Percentiles rank a stretch among this genome's conserved stretches.
Evolutionary conservation across 768 basidiomycete species (phyloP).

Genomic region (Pulveroboletus frians): DNA sequence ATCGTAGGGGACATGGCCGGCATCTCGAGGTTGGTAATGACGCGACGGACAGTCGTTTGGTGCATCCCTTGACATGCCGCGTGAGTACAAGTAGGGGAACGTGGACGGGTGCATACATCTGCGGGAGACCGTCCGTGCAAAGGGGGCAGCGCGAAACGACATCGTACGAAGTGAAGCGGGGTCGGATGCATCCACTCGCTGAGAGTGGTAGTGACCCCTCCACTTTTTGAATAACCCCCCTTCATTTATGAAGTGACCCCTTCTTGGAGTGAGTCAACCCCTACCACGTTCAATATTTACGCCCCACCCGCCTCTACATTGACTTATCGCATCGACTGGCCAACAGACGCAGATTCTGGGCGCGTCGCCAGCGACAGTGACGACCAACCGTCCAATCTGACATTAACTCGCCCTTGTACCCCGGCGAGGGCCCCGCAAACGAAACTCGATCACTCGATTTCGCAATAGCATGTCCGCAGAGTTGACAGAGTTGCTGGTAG

Average conservation of each 20-base stretch:
- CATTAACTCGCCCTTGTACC: not conserved
- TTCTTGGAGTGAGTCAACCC: conserved; percentile 3
- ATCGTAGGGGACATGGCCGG: conserved; percentile 98
- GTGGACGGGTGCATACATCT: conserved; percentile 21
- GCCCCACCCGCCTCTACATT: not conserved
- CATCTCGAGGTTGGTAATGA: conserved; percentile 78
- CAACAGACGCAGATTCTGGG: not conserved
- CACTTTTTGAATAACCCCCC: conserved; percentile 8
- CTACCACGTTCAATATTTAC: too few species aligned
- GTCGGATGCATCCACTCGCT: not conserved
- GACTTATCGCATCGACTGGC: not conserved
- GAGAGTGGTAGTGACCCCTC: conserved; percentile 4
- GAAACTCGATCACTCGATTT: conserved; percentile 1
- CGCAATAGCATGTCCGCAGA: conserved; percentile 20
- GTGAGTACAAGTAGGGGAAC: not conserved
- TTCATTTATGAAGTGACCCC: not conserved
- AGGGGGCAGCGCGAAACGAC: conserved; percentile 13
- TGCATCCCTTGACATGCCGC: conserved; percentile 38
- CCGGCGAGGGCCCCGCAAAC: not conserved
- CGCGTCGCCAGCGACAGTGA: conserved; percentile 4
- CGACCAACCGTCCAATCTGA: not conserved
- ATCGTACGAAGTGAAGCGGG: conserved; percentile 2
- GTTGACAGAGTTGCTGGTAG: conserved; percentile 33
- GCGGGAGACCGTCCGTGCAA: conserved; percentile 12
- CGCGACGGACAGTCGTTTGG: conserved; percentile 44